Evolutionary conservation across 2,329 filamentous ascomycete species (phyloP).

Genomic region (Cadophora sp.): DNA sequence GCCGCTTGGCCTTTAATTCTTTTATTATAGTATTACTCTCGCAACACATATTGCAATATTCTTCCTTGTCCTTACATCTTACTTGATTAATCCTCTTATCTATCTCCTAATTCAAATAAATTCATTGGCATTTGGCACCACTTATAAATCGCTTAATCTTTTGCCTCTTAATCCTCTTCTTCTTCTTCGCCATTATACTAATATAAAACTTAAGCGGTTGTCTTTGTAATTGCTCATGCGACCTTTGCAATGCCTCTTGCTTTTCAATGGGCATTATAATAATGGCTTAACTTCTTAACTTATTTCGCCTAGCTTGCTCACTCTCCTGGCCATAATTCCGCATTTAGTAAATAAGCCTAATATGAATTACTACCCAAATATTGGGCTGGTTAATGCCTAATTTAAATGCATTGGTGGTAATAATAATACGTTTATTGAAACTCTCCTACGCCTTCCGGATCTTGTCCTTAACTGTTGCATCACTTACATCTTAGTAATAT

Average conservation of each 20-base stretch:
- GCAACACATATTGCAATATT: too few species aligned
- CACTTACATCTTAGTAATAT: constrained; percentile 13
- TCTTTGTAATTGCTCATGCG: too few species aligned
- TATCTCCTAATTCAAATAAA: too few species aligned
- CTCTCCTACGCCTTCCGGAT: background rate
- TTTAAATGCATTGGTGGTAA: constrained; percentile 13
- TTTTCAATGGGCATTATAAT: background rate
- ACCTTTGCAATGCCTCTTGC: background rate
- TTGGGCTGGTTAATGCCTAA: constrained; percentile 9
- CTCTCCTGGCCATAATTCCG: background rate
- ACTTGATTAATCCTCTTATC: too few species aligned
- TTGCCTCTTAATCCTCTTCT: too few species aligned
- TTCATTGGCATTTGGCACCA: too few species aligned
- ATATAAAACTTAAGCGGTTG: too few species aligned
- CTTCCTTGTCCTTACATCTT: too few species aligned
- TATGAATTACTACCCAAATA: background rate
- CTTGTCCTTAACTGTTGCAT: background rate
- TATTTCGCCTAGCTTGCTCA: background rate
- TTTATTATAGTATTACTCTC: too few species aligned
- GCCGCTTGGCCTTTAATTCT: too few species aligned
- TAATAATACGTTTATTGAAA: background rate
- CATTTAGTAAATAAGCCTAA: constrained; percentile 6
- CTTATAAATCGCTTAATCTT: too few species aligned
- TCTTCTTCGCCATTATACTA: too few species aligned
- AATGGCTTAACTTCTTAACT: constrained; percentile 1